Base-by-base conservation (phyloP, 768 basidiomycete species). In the Pisolithus albus region DNA sequence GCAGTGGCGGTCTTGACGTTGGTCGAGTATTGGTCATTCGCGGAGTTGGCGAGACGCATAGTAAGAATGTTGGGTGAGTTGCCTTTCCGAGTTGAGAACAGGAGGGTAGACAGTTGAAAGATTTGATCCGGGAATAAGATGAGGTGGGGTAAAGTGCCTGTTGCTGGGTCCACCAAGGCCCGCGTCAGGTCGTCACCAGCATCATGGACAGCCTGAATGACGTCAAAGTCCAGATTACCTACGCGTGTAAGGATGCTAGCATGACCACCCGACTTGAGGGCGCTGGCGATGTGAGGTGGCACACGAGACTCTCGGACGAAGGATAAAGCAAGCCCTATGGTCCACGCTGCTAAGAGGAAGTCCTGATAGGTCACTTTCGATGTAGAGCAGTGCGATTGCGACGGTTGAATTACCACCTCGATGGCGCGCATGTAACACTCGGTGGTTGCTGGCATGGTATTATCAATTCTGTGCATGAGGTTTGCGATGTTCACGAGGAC, bases 401-500 rank as follows among this genome's bases (percentile, higher is more conserved):
- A 65, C 9, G 70, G 62, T 28, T 64, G 65, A n/a, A 76, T 60
- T 11, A 65, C 67, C 45, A 75, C 53, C 42, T 79, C 77, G 44
- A 79, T 61, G 11, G 72, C 74, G 40, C 69, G 64, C 46, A 73
- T 62, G 53, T 76, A 72, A 46, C 76, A 69, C 26, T 59, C 55
- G 4, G 70, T 59, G 37, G 70, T 70, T 26, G 59, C 52, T 18
- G 63, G 60, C 47, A 63, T 60, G 42, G 55, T 60, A 38, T 53
- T 56, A 55, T 66, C 60, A 53, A 55, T 58, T 49, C 52, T 64
- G 30, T 65, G 67, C 57, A 63, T 61, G 51, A 69, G 62, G 24
- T 70, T 75, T 19, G 70, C 73, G 40, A 66, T 66, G 18, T 70
- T 73, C 52, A 74, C 71, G 41, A 76, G 62, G 38, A 77, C 67